Base-by-base conservation (phyloP, 345 rosid genomes). In the Hirschfeldia incana region DNA sequence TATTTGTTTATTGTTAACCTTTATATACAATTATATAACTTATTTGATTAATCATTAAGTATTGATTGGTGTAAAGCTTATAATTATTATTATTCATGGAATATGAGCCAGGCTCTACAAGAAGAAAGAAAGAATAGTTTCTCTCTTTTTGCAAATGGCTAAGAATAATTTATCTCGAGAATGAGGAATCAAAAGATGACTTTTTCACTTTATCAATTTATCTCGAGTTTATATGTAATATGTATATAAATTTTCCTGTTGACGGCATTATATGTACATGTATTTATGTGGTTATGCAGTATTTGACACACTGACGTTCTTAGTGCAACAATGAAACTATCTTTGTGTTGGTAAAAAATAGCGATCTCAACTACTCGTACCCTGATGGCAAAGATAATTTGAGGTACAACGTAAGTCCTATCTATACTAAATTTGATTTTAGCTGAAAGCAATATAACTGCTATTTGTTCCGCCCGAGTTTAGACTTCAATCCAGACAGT, bases 121-220 rank as follows among this genome's bases (percentile, higher is more conserved):
- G 76, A 69, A 74, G 67, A 80, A 79, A 74, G 70, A 67, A 51
- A 26, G 79, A 75, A 80, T 69, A 64, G 67, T 68, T 80, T 74
- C 75, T 80, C 59, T 64, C 71, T 74, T 80, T 53, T 75, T 64
- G 79, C 44, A 80, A 75, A 80, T 69, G 67, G 79, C 67, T 53
- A 69, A 74, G 83, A 63, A 75, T 75, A 27, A 39, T 69, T 62
- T 61, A 61, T 80, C 83, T 74, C 49, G 65, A 73, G 59, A 49
- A 51, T 61, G 78, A 34, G 49, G 78, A 68, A 79, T 49, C 57
- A 59, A 67, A 44, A 65, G 44, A 65, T 37, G 51, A 11, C 69
- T 49, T 61, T 61, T n/a, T 61, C 36, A 61, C 65, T 61, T 61
- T 61, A 61, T 61, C 33, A 16, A 55, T 69, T 68, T 61, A 61